phyloP scores from a whole-genome alignment of 2,329 filamentous ascomycete species.

The Ophiostoma himal-ulmi region DNA sequence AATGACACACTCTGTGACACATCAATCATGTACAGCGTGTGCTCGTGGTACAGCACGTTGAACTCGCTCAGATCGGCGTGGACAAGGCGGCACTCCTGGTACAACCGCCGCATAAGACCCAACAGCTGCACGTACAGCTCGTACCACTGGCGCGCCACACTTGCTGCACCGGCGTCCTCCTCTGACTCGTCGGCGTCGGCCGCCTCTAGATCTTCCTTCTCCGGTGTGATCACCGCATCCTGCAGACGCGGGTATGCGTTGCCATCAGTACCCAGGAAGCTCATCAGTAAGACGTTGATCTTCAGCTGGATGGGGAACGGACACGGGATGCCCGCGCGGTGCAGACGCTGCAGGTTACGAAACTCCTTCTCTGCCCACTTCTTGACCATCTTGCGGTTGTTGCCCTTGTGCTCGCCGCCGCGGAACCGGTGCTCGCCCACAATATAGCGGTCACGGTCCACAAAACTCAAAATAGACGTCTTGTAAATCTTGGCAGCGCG shows the following conservation, averaged over 20 bases:
- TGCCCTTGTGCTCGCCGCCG: constrained; percentile 85
- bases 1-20: constrained; percentile 97
- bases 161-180: constrained; percentile 12
- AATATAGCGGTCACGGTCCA: constrained; percentile 94
- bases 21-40: constrained; percentile 86
- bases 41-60: constrained; percentile 85
- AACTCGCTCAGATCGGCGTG: constrained; percentile 98
- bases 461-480: constrained; percentile 95
- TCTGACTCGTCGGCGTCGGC: constrained; percentile 36
- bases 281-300: constrained; percentile 93
- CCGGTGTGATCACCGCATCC: constrained; percentile 63
- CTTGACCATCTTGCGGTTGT: constrained; percentile 95
- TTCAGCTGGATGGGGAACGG: constrained; percentile 85
- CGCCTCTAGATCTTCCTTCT: constrained; percentile 49
- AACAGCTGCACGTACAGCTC: constrained; percentile 76
- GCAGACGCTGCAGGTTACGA: constrained; percentile 80
- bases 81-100: constrained; percentile 84
- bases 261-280: constrained; percentile 82
- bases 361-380: constrained; percentile 99
- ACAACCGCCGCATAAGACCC: constrained; percentile 85
- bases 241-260: constrained; percentile 83
- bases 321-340: constrained; percentile 78
- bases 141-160: constrained; percentile 57
- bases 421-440: constrained; percentile 90
- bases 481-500: constrained; percentile 98